Base-by-base conservation (phyloP, 176 grass and related monocot genomes). In the Secale cereale region DNA sequence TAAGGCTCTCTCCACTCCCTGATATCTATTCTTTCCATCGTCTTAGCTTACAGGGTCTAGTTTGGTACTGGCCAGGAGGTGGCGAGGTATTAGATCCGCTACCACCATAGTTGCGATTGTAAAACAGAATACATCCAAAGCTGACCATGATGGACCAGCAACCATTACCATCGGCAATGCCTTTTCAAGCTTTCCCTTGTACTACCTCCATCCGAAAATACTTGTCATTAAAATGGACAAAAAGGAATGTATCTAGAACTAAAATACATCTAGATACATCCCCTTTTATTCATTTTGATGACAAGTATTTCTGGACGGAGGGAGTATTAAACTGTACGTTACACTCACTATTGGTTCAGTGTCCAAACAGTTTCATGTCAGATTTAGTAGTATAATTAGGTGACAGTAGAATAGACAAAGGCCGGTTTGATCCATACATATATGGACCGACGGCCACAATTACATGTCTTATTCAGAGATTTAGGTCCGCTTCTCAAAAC, bases 21-120 rank as follows among this genome's bases (percentile, higher is more conserved):
- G 33, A 35, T 35, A 5, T 35, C 33, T 35, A 35, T 35, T 35
- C 5, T 6, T 35, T 35, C 33, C 6, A 35, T 35, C 33, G 33
- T 35, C 33, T 35, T 35, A 35, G 33, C 33, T 35, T 35, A 35
- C 33, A 35, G 33, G 5, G 33, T 1, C 33, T 35, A 3, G 33
- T 35, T 35, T 35, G 33, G 33, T 35, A 35, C 33, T 7, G 33
- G 33, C 6, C 33, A 35, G 33, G 33, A 40, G 39, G 39, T 40
- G 39, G 10, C 10, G 39, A 40, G 39, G 74, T 79, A 60, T 80
- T 59, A 67, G 79, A 90, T 90, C 73, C 32, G 12, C 14, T 37
- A 40, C 25, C 37, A 50, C n/a, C 17, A 48, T 61, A 57, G 23
- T 30, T 75, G 43, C 54, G 41, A 27, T 76, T 29, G 16, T 32